Evolutionary conservation across 2,329 filamentous ascomycete species (phyloP).

Genomic region (Salinomyces thailandicus): DNA sequence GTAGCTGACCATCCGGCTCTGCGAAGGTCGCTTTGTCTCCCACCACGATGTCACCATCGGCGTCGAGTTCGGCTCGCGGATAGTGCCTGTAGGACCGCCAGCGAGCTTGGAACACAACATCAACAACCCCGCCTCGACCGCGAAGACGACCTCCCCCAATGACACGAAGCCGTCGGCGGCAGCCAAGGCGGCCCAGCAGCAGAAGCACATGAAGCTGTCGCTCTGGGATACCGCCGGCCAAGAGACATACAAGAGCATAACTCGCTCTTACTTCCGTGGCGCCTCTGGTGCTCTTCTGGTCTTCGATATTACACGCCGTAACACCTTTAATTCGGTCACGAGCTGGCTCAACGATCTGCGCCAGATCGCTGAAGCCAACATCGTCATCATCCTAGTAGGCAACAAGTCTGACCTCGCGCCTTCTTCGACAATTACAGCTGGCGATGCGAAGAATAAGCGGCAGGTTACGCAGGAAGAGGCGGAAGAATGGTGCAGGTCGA

Average conservation of each 20-base stretch:
- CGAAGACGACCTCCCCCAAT: conserved; percentile 9
- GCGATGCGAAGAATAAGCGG: conserved; percentile 46
- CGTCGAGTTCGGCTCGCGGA: conserved; percentile 88
- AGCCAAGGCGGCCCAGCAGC: conserved; percentile 30
- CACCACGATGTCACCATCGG: conserved; percentile 97
- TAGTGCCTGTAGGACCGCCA: conserved; percentile 81
- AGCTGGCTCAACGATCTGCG: conserved; percentile 90
- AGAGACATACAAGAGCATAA: conserved; percentile 95
- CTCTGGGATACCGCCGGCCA: conserved; percentile 96
- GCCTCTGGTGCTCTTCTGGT: conserved; percentile 71
- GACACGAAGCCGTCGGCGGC: conserved; percentile 13
- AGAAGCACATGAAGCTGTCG: conserved; percentile 83
- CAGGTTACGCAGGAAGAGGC: conserved; percentile 77
- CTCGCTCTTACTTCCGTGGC: conserved; percentile 84
- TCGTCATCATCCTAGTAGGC: conserved; percentile 86
- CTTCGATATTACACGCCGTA: conserved; percentile 80
- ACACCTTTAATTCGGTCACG: conserved; percentile 79
- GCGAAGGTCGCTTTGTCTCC: conserved; percentile 87
- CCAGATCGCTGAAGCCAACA: conserved; percentile 90
- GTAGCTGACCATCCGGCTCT: conserved; percentile 81
- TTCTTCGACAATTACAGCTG: conserved; percentile 29
- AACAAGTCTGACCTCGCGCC: conserved; percentile 81
- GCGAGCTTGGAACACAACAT: conserved; percentile 51
- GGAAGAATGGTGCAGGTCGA: conserved; percentile 74
- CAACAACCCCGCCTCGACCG: conserved; percentile 34